Conservation (phyloP, 345 rosid species). For the Sonneratia alba region DNA sequence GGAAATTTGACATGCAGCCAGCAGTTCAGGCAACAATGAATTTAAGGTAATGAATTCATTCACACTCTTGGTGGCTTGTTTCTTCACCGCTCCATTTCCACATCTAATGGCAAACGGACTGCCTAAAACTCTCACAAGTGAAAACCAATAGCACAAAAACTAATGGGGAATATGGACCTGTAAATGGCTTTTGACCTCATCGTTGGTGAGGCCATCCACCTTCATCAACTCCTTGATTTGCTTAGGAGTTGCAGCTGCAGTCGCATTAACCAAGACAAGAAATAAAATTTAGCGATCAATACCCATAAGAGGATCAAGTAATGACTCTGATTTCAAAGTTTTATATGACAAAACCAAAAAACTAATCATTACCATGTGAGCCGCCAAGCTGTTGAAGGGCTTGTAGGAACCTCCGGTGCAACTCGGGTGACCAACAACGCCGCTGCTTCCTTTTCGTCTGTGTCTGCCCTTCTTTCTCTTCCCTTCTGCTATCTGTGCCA, state of each 20-base stretch:
- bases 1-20: too few species aligned
- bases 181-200: too few species aligned
- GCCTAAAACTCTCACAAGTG: too few species aligned
- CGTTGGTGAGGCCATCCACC: slow-evolving; percentile 73
- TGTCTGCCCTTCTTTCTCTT: slow-evolving; percentile 28
- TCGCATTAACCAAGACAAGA: not conserved
- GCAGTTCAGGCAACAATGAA: not conserved
- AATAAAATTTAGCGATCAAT: not conserved
- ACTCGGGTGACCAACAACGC: slow-evolving; percentile 93
- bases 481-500: slow-evolving; percentile 18
- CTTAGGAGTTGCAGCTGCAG: slow-evolving; percentile 70
- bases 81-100: too few species aligned
- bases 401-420: slow-evolving; percentile 70
- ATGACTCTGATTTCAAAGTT: not conserved
- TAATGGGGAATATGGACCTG: not conserved
- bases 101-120: too few species aligned
- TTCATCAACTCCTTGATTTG: too few species aligned
- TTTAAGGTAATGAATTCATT: not conserved
- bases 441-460: slow-evolving; percentile 60
- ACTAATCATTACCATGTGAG: slow-evolving; percentile 45
- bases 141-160: too few species aligned
- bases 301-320: not conserved
- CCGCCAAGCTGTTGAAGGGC: slow-evolving; percentile 96
- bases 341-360: not conserved
- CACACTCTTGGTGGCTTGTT: too few species aligned